phyloP scores from a whole-genome alignment of 1,284 basidiomycete genomes.

The Cryptococcus hybrid region DNA sequence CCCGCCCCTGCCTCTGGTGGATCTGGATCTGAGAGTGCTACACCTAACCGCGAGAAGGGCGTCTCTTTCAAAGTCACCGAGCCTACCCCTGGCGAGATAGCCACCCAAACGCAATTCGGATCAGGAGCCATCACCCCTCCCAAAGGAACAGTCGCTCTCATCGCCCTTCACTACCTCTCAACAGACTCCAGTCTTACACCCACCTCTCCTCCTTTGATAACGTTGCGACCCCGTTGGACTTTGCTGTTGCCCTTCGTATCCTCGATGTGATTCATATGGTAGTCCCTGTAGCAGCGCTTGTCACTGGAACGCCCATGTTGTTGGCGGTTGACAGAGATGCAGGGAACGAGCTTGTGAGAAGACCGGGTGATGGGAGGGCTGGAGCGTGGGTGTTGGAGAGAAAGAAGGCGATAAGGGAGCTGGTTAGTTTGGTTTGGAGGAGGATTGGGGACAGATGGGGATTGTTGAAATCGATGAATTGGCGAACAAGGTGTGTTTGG shows the following conservation, averaged over 20 bases:
- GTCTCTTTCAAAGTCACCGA: slow-evolving; percentile 39
- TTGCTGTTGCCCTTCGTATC: slow-evolving; percentile 68
- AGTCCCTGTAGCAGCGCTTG: slow-evolving; percentile 67
- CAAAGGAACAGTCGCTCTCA: slow-evolving; percentile 21
- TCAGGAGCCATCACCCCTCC: slow-evolving; percentile 15
- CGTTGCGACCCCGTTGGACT: slow-evolving; percentile 67
- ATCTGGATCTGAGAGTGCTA: slow-evolving; percentile 2
- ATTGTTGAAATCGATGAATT: slow-evolving; percentile 57
- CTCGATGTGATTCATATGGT: slow-evolving; percentile 67
- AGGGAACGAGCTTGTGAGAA: slow-evolving; percentile 48
- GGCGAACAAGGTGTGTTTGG: slow-evolving; percentile 58
- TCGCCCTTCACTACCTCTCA: slow-evolving; percentile 52
- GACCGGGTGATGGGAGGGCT: slow-evolving; percentile 48
- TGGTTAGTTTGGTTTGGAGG: slow-evolving; percentile 65
- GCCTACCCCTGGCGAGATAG: slow-evolving; percentile 17
- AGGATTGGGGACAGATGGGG: slow-evolving; percentile 70
- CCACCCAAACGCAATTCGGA: slow-evolving; percentile 8
- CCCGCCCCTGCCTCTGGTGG: background rate
- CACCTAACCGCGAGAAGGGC: slow-evolving; percentile 17
- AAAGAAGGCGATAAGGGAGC: slow-evolving; percentile 61
- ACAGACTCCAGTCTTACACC: slow-evolving; percentile 53
- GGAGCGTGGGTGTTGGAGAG: slow-evolving; percentile 48
- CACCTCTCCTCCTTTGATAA: slow-evolving; percentile 32
- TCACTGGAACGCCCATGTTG: slow-evolving; percentile 82
- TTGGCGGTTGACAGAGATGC: slow-evolving; percentile 66